Base-by-base conservation (phyloP, 2,329 filamentous ascomycete genomes). In the Rutstroemia sp. region DNA sequence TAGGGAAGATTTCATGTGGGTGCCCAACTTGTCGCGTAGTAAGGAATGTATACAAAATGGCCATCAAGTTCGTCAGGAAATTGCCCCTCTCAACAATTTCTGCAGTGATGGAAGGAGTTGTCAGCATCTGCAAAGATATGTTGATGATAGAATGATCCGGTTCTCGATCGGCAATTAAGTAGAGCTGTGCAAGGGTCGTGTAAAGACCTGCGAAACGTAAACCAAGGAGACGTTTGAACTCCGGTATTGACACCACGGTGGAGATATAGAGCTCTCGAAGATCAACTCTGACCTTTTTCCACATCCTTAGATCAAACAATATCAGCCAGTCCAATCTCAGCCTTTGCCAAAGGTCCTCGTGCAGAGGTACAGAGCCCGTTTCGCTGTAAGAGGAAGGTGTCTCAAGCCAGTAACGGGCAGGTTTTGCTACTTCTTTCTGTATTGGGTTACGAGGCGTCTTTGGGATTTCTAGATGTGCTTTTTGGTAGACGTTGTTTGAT, bases 101-200 rank as follows among this genome's bases (percentile, higher is more conserved):
- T 46, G 91, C 88, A 0, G 92, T 97, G 63, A 99, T 97, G 0
- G 92, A 95, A 1, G 94, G 92, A 0, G 94, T 96, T 0, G 94
- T 99, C 60, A 99, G 77, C 83, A 99, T 95, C 69, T 99, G 94
- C 30, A 97, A 76, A 4, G 92, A 97, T 39, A 99, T 82, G 69
- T 96, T 96, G 77, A 99, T 96, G 68, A 99, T 97, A 10, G 92
- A 97, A 71, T 97, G 92, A 67, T 99, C 94, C 2, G 94, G 94
- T 70, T 99, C 94, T 61, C 94, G 81, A 69, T 99, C 94, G 14
- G 92, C 92, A 62, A 99, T 94, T 30, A 99, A 81, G 70, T 97
- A 99, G 3, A 99, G 77, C 70, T 99, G 92, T 5, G 94, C 92
- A 49, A 99, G 75, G 2, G 88, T 89, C 1, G 94, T 97, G 72